A percentile compares a stretch with the other conserved stretches of the same genome.
phyloP scores from a whole-genome alignment of 148 eudicot genomes.

The Euryodendron excelsum region DNA sequence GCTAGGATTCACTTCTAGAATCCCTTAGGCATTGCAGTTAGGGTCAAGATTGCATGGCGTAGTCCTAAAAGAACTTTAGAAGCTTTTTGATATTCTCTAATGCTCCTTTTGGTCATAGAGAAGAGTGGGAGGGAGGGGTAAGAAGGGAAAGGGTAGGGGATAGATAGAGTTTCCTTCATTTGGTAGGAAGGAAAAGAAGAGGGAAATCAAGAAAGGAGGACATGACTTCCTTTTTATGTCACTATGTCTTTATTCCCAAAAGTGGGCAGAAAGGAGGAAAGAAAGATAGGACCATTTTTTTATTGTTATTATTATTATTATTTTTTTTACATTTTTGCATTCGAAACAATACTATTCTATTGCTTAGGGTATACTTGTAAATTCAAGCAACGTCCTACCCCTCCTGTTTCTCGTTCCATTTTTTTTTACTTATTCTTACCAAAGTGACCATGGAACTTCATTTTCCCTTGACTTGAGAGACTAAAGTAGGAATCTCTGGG shows the following conservation, averaged over 20 bases:
- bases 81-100: background rate
- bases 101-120: background rate
- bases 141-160: background rate
- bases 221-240: background rate
- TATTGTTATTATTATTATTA: too few species aligned
- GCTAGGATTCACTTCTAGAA: background rate
- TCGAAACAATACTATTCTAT: too few species aligned
- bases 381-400: too few species aligned
- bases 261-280: background rate
- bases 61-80: background rate
- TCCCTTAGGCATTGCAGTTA: background rate
- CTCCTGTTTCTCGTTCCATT: too few species aligned
- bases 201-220: background rate
- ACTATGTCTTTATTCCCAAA: background rate
- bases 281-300: background rate
- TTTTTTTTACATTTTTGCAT: too few species aligned
- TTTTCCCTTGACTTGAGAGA: too few species aligned
- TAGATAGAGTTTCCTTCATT: background rate
- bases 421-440: too few species aligned
- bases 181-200: background rate
- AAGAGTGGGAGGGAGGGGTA: background rate
- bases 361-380: too few species aligned
- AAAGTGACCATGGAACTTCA: too few species aligned
- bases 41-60: background rate
- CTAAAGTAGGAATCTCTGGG: too few species aligned